Percentiles rank a stretch among this genome's conserved stretches.
Conservation (phyloP, 805 yeast species). For the Ogataea saltuana region DNA sequence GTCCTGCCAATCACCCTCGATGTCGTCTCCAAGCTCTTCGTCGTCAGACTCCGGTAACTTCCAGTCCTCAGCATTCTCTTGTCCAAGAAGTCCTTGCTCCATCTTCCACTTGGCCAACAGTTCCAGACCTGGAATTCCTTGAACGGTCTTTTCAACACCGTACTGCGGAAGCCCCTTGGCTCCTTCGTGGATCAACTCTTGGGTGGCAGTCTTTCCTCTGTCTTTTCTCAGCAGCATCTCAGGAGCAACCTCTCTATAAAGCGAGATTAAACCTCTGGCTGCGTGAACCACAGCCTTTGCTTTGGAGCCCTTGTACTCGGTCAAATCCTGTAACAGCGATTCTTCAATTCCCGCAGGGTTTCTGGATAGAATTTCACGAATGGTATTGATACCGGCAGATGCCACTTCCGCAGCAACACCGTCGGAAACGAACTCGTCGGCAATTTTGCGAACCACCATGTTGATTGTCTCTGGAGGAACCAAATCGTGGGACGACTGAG, state of each 20-base stretch:
- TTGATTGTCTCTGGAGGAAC: conserved; percentile 93
- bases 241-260: conserved; percentile 94
- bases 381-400: conserved; percentile 95
- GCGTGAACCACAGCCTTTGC: conserved; percentile 94
- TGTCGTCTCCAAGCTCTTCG: conserved; percentile 52
- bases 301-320: conserved; percentile 89
- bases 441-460: conserved; percentile 83
- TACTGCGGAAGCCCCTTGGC: conserved; percentile 57
- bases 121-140: conserved; percentile 90
- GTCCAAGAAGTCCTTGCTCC: conserved; percentile 55
- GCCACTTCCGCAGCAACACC: conserved; percentile 99
- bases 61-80: conserved; percentile 60
- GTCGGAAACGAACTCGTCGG: conserved; percentile 96
- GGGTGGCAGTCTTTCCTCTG: conserved; percentile 89
- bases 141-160: conserved; percentile 70
- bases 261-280: conserved; percentile 79
- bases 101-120: conserved; percentile 83
- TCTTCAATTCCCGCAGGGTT: conserved; percentile 94
- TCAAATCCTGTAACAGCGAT: conserved; percentile 82
- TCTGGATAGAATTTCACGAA: conserved; percentile 88
- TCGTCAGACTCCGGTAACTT: conserved; percentile 61
- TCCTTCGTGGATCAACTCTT: conserved; percentile 65
- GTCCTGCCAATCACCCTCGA: conserved; percentile 91
- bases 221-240: conserved; percentile 89
- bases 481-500: conserved; percentile 94